These are phyloP conservation scores for Phaeolepiota aurea DNA, from an alignment of 768 basidiomycete genomes.

Conservation along the genomic window DNA sequence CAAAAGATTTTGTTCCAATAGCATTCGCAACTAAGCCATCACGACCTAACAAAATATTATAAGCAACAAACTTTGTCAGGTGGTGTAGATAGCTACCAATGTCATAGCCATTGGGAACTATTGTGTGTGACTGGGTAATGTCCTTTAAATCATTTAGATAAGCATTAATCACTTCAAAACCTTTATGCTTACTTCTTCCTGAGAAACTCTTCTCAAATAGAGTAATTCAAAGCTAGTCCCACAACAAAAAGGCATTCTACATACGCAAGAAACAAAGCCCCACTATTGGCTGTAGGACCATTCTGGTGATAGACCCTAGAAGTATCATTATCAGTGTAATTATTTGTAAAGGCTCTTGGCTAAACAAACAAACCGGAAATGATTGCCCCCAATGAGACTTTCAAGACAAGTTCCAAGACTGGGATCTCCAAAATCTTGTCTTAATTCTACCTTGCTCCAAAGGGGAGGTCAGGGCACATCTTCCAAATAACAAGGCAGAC, in stretches of 20 bases:
- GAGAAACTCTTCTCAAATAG: conserved; percentile 22
- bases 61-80: neutral
- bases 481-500: conserved; percentile 8
- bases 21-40: conserved; percentile 18
- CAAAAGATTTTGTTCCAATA: conserved; percentile 24
- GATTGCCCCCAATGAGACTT: conserved; percentile 71
- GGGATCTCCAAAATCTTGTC: conserved; percentile 68
- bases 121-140: conserved; percentile 19
- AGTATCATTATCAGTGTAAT: conserved; percentile 4
- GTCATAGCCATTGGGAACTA: conserved; percentile 24
- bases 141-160: conserved; percentile 12
- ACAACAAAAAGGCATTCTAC: conserved; percentile 2
- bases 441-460: conserved; percentile 53
- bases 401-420: conserved; percentile 66
- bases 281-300: conserved; percentile 22
- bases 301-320: conserved; percentile 50
- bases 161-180: neutral
- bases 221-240: neutral
- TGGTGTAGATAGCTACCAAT: conserved; percentile 18
- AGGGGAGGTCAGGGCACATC: neutral
- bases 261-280: conserved; percentile 17
- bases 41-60: conserved; percentile 14
- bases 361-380: conserved; percentile 51
- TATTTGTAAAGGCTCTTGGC: neutral
- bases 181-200: conserved; percentile 20